Base-by-base conservation (phyloP, 768 basidiomycete species). In the Strobilomyces dryophilus region DNA sequence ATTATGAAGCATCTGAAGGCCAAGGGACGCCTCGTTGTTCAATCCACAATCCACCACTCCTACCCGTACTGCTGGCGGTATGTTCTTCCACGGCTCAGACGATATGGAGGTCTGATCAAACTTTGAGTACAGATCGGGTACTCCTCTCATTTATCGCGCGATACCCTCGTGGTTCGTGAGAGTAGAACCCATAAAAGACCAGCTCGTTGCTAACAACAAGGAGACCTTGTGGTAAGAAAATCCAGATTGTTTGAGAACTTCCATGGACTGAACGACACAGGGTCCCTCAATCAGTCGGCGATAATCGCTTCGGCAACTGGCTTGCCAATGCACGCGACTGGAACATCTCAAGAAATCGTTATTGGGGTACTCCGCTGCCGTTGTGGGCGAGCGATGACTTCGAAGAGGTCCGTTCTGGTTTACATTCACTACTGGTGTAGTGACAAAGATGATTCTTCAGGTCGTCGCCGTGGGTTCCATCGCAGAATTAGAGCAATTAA, bases 1-100 rank as follows among this genome's bases (percentile, higher is more conserved):
- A 97, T 99, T 62, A 90, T 93, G 73, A 95, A 94, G 66, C 75
- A 82, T 21, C 73, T 99, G 56, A 95, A 97, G 70, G 79, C 83
- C 44, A 89, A 89, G 61, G 92, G 91, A 11, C 82, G 92, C 44
- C 78, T 99, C 49, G 82, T 99, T 55, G 88, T 90, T 9, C 91
- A 95, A 65, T 84, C 87, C 3, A 92, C 87, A 20, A 61, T 94
- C 51, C 87, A 82, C 65, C 97, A 98, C 71, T 86, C 85, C 57
- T 98, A 99, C 66, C 97, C 97, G 11, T 97, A 85, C 79, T 99
- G 97, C 69, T 98, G 97, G 97, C 82, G 94, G 89, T 91, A 55
- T 32, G 66, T 61, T 18, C 44, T 31, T 36, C 42, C 7, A 47
- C 11, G 15, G 10, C 14, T 26, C 4, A 18, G 11, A 17, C 15